These are phyloP conservation scores for Irpex sp. DNA, from an alignment of 1,284 basidiomycete species.

Conservation along the genomic window DNA sequence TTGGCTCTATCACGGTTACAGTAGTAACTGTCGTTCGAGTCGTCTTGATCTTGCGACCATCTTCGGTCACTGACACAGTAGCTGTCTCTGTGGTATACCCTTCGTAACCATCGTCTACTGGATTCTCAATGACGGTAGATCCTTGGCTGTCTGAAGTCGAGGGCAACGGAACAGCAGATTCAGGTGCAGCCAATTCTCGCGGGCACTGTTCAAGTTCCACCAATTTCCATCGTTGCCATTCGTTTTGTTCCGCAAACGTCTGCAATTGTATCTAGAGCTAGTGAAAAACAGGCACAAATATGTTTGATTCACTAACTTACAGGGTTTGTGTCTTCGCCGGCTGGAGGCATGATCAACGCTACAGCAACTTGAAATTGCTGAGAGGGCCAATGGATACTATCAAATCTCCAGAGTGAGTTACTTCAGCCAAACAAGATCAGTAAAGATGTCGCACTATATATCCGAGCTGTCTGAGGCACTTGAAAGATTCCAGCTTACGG, in stretches of 20 bases:
- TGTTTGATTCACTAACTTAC: neutral
- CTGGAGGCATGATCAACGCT: neutral
- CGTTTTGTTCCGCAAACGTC: neutral
- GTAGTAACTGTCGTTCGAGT: too few relatives aligned
- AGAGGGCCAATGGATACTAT: neutral
- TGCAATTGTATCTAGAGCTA: neutral
- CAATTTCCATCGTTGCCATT: neutral
- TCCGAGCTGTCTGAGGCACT: slow-evolving; percentile 6
- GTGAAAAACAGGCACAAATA: neutral
- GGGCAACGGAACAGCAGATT: too few relatives aligned
- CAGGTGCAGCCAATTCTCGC: too few relatives aligned
- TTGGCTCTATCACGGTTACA: too few relatives aligned
- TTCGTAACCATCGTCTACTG: too few relatives aligned
- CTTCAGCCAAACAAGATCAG: neutral
- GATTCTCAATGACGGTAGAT: neutral
- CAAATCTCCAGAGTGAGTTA: neutral
- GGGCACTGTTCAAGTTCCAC: neutral
- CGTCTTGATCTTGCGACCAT: too few relatives aligned
- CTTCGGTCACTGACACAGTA: too few relatives aligned
- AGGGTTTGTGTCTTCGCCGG: neutral
- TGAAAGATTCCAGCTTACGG: slow-evolving; percentile 23
- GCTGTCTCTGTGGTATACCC: too few relatives aligned
- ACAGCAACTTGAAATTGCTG: neutral
- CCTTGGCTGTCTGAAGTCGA: neutral
- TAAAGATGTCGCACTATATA: neutral